A percentile compares a stretch with the other conserved stretches of the same genome.
Evolutionary conservation across 2,329 filamentous ascomycete genomes (phyloP).

Genomic region (Aureobasidium vineae): DNA sequence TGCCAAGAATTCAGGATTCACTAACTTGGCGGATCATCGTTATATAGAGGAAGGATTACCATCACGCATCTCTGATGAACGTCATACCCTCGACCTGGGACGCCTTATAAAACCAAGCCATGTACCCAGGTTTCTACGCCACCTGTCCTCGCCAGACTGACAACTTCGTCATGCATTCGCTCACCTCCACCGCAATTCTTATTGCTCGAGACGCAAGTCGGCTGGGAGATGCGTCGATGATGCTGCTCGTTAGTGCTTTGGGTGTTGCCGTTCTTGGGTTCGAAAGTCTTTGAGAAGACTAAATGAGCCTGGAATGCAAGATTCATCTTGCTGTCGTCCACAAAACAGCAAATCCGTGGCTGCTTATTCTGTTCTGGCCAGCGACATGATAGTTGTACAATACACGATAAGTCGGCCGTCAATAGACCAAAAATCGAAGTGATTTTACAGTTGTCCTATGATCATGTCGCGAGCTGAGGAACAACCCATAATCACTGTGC

Average conservation of each 20-base stretch:
- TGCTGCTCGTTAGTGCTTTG: not conserved
- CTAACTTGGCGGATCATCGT: not conserved
- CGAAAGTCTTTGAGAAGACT: not conserved
- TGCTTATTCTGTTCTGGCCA: no score
- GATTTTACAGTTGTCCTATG: no score
- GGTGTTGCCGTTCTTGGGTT: not conserved
- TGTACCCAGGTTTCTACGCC: not conserved
- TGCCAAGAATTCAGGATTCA: conserved; percentile 1
- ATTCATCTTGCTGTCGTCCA: no score
- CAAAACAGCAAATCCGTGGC: no score
- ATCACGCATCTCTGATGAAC: not conserved
- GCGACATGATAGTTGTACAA: no score
- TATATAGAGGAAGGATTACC: not conserved
- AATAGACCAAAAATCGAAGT: no score
- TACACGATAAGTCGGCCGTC: no score
- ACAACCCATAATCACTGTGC: no score
- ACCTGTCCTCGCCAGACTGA: not conserved
- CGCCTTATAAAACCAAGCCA: not conserved
- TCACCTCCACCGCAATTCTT: not conserved
- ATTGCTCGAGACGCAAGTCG: conserved; percentile 36
- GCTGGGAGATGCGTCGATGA: not conserved
- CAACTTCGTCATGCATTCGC: not conserved
- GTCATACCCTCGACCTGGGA: not conserved
- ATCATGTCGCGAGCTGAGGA: no score
- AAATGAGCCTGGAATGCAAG: no score